Evolutionary conservation across 1,284 basidiomycete genomes (phyloP).

Genomic region (Chondrostereum purpureum): DNA sequence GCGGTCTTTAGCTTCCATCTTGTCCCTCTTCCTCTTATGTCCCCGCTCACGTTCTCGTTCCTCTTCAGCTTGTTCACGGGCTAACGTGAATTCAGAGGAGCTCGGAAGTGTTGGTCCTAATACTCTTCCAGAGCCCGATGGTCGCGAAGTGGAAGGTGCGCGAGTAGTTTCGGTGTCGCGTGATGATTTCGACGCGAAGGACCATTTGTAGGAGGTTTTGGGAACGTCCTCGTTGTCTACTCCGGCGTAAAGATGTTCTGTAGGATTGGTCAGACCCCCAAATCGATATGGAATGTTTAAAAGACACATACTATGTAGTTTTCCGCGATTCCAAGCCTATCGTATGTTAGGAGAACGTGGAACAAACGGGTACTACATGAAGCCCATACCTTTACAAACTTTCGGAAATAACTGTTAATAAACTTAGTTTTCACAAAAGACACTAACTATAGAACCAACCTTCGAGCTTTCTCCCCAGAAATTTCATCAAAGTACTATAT

Average conservation of each 20-base stretch:
- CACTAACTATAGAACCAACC: constrained; percentile 35
- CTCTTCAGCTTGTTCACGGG: constrained; percentile 53
- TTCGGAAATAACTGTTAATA: constrained; percentile 65
- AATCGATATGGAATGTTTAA: constrained; percentile 4
- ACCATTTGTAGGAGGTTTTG: constrained; percentile 60
- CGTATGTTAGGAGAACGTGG: constrained; percentile 4
- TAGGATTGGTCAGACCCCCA: constrained; percentile 3
- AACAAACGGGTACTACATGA: constrained; percentile 2
- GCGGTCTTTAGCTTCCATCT: constrained; percentile 57
- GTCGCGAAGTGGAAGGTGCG: neutral
- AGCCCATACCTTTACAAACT: constrained; percentile 67
- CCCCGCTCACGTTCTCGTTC: constrained; percentile 40
- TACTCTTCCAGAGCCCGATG: constrained; percentile 22
- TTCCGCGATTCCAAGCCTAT: constrained; percentile 74
- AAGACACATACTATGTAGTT: constrained; percentile 46
- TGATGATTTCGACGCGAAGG: constrained; percentile 49
- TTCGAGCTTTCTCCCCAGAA: constrained; percentile 65
- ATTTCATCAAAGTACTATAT: constrained; percentile 73
- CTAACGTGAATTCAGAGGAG: constrained; percentile 54
- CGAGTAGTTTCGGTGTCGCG: constrained; percentile 36
- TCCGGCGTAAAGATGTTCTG: constrained; percentile 57
- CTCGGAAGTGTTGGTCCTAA: constrained; percentile 65
- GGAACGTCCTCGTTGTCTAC: constrained; percentile 41
- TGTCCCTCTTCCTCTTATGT: constrained; percentile 57
- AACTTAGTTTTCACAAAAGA: constrained; percentile 21